phyloP scores from a whole-genome alignment of 75 land plant species.

The Selaginella tamariscina region DNA sequence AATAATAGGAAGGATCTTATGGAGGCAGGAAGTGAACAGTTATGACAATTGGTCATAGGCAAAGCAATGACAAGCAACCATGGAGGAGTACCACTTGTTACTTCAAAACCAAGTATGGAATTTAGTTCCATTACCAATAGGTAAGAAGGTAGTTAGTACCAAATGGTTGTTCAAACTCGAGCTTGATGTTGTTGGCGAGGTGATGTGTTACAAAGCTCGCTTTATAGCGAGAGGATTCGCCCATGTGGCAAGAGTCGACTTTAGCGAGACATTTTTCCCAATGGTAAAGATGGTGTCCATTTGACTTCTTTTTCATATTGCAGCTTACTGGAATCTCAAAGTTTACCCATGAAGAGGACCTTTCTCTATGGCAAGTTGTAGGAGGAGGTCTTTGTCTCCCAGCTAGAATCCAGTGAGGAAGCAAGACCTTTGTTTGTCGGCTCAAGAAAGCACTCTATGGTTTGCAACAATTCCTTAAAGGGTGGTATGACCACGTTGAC shows the following conservation, averaged over 20 bases:
- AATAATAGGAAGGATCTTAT: too few species aligned
- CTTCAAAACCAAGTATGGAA: background rate
- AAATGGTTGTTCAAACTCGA: conserved; percentile 12
- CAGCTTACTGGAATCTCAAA: conserved; percentile 5
- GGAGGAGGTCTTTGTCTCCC: conserved; percentile 6
- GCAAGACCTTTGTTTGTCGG: background rate
- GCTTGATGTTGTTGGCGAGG: background rate
- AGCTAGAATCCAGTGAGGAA: background rate
- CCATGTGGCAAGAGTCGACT: conserved; percentile 2
- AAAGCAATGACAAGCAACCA: conserved; percentile 5
- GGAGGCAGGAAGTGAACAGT: too few species aligned
- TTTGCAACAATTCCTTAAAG: background rate
- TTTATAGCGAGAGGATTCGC: conserved; percentile 9
- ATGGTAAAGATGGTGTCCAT: conserved; percentile 7
- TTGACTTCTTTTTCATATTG: background rate
- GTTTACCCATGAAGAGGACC: background rate
- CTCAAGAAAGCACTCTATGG: conserved; percentile 10
- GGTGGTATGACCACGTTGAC: conserved; percentile 9
- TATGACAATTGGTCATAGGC: too few species aligned
- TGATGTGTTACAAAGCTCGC: conserved; percentile 3
- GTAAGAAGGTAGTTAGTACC: conserved; percentile 2
- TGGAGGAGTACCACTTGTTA: background rate
- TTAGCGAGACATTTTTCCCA: background rate
- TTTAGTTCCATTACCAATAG: background rate
- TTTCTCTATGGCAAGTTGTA: conserved; percentile 1